A percentile compares a stretch with the other conserved stretches of the same genome.
phyloP scores from a whole-genome alignment of 768 basidiomycete genomes.

The Lactarius akahatsu region DNA sequence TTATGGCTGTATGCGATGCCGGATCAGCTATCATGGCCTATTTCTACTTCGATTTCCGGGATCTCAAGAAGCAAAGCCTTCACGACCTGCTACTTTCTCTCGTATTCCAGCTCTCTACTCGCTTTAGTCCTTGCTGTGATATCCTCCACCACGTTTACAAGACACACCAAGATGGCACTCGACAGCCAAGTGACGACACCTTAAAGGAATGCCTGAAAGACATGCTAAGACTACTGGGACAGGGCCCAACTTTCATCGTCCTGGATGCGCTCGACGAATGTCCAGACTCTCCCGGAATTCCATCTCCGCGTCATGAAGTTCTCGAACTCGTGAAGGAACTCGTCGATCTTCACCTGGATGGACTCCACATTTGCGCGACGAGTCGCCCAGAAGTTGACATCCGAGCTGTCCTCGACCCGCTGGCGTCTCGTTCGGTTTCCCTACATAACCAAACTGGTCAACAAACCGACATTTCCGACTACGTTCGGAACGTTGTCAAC shows the following conservation, averaged over 20 bases:
- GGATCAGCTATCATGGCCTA: not conserved
- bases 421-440: not conserved
- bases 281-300: not conserved
- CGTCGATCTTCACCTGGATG: not conserved
- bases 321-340: not conserved
- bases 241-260: not conserved
- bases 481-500: not conserved
- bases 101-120: not conserved
- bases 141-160: too few species aligned
- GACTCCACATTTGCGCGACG: not conserved
- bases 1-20: not conserved
- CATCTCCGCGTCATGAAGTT: not conserved
- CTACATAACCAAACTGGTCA: not conserved
- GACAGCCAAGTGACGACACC: not conserved
- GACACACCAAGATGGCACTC: too few species aligned
- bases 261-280: constrained; percentile 1
- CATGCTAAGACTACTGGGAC: not conserved
- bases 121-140: not conserved
- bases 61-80: not conserved
- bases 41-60: not conserved
- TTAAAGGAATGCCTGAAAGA: not conserved
- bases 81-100: not conserved
- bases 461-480: not conserved
- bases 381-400: not conserved
- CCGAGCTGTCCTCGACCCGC: not conserved